Evolutionary conservation across 2,329 filamentous ascomycete species (phyloP).

Genomic region (Aspergillus ochraceoroseus): DNA sequence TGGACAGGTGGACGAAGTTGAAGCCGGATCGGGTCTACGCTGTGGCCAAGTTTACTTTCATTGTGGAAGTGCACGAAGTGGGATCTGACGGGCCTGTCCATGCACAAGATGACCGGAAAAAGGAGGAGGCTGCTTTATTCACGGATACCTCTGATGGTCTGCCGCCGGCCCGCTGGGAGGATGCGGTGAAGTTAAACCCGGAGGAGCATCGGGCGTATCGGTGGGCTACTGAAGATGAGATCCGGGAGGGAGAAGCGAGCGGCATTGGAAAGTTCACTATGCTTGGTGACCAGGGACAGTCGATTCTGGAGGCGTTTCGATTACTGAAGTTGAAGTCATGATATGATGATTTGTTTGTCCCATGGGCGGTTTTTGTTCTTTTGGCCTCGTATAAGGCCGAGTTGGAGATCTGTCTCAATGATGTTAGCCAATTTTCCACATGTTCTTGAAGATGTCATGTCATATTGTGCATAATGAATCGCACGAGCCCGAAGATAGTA

Average conservation of each 20-base stretch:
- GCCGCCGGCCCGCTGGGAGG: conserved; percentile 17
- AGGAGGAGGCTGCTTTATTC: not conserved
- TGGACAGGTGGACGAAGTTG: conserved; percentile 31
- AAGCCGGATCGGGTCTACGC: conserved; percentile 19
- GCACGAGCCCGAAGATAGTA: too few species aligned
- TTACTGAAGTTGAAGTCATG: not conserved
- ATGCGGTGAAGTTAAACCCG: conserved; percentile 28
- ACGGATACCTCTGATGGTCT: conserved; percentile 1
- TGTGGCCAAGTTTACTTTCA: conserved; percentile 37
- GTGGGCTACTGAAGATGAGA: conserved; percentile 40
- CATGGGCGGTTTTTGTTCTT: not conserved
- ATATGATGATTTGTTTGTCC: not conserved
- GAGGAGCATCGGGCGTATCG: conserved; percentile 36
- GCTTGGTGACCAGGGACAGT: conserved; percentile 5
- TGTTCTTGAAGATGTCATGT: not conserved
- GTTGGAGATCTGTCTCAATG: too few species aligned
- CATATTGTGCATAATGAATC: not conserved
- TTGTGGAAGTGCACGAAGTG: conserved; percentile 34
- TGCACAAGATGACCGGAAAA: not conserved
- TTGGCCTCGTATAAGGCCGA: too few species aligned
- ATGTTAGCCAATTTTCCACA: too few species aligned
- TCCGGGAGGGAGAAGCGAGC: conserved; percentile 18
- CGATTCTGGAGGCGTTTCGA: conserved; percentile 7
- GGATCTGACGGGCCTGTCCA: not conserved
- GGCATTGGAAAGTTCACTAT: not conserved